phyloP scores from a whole-genome alignment of 2,329 filamentous ascomycete genomes.

The Oidium heveae region DNA sequence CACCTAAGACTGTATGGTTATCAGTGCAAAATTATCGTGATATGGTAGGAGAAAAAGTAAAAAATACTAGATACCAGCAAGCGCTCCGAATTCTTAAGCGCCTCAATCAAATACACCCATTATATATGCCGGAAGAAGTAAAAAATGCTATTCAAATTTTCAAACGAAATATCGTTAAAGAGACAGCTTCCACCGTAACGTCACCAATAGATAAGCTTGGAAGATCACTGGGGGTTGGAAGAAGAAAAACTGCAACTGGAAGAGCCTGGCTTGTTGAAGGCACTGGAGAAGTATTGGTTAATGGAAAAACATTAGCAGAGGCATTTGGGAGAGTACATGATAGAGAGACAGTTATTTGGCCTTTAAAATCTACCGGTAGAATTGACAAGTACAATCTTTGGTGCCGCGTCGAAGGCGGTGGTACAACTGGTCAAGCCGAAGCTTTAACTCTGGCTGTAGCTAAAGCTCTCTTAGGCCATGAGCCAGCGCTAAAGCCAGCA shows the following conservation, averaged over 20 bases:
- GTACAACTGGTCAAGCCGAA: slow-evolving; percentile 86
- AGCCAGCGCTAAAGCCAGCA: slow-evolving; percentile 71
- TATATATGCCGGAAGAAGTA: slow-evolving; percentile 47
- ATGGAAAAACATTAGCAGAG: slow-evolving; percentile 62
- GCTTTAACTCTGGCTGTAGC: slow-evolving; percentile 75
- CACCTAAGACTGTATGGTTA: slow-evolving; percentile 57
- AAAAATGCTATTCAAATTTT: slow-evolving; percentile 38
- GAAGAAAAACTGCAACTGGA: slow-evolving; percentile 68
- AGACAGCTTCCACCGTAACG: slow-evolving; percentile 35
- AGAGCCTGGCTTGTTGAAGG: slow-evolving; percentile 79
- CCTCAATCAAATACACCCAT: slow-evolving; percentile 65
- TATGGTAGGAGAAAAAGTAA: slow-evolving; percentile 44
- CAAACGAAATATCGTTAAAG: slow-evolving; percentile 49
- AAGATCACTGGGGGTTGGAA: slow-evolving; percentile 54
- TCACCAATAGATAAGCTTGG: slow-evolving; percentile 50
- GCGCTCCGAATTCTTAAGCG: slow-evolving; percentile 53
- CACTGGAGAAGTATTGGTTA: slow-evolving; percentile 69
- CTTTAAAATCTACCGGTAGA: slow-evolving; percentile 56
- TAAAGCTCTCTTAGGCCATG: slow-evolving; percentile 70
- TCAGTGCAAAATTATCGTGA: slow-evolving; percentile 52
- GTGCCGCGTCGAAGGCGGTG: slow-evolving; percentile 62
- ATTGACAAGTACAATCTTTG: slow-evolving; percentile 96
- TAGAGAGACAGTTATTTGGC: slow-evolving; percentile 82
- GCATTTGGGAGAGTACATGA: slow-evolving; percentile 78
- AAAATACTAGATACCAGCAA: slow-evolving; percentile 52